Percentiles rank a stretch among this genome's conserved stretches.
These are phyloP conservation scores for Quercus aquifolioides DNA, from an alignment of 306 rosid genomes.

Conservation along the genomic window DNA sequence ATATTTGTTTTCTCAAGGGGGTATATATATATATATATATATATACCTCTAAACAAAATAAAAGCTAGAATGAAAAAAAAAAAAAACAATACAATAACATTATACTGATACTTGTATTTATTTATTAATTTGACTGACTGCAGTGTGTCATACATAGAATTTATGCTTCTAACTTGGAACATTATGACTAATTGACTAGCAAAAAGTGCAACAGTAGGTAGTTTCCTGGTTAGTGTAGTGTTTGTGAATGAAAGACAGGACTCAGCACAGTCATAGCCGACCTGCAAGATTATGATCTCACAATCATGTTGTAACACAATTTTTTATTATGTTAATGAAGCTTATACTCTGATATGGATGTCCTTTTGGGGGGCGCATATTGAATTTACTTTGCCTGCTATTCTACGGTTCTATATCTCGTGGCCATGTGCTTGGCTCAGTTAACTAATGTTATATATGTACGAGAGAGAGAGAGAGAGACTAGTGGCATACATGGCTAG, in stretches of 20 bases:
- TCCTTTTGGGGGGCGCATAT: constrained; percentile 6
- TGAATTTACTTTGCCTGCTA: constrained; percentile 39
- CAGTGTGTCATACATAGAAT: constrained; percentile 40
- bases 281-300: constrained; percentile 57
- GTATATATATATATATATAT: too few species aligned
- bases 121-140: background rate
- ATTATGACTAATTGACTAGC: constrained; percentile 26
- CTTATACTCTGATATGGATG: constrained; percentile 5
- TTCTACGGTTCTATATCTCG: constrained; percentile 25
- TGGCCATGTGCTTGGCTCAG: constrained; percentile 69
- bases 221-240: constrained; percentile 50
- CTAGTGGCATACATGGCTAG: background rate
- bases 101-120: too few species aligned
- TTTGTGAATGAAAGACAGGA: constrained; percentile 50
- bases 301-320: constrained; percentile 37
- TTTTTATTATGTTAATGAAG: constrained; percentile 15
- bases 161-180: constrained; percentile 45
- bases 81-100: too few species aligned
- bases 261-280: constrained; percentile 51
- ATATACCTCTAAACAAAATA: too few species aligned
- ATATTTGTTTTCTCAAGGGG: too few species aligned
- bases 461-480: background rate
- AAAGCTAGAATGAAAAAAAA: too few species aligned
- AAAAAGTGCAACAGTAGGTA: constrained; percentile 26
- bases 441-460: constrained; percentile 11